Evolutionary conservation across 2,329 filamentous ascomycete species (phyloP).

Genomic region (Xylariaceae sp.): DNA sequence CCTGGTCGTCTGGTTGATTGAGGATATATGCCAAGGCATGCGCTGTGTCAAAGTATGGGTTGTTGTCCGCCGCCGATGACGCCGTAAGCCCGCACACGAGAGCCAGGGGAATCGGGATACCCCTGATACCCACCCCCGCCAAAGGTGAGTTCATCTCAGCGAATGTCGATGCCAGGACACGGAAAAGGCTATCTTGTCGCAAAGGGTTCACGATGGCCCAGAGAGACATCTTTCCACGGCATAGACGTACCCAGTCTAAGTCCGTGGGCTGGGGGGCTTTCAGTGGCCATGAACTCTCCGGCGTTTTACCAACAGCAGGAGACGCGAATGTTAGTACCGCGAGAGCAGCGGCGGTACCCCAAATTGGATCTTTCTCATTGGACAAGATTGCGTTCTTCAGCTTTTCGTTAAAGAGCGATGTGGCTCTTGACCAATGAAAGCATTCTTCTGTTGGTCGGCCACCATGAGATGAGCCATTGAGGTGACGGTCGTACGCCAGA

Average conservation of each 20-base stretch:
- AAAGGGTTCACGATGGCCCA: slow-evolving; percentile 33
- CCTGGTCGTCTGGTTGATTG: slow-evolving; percentile 25
- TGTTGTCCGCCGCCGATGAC: slow-evolving; percentile 32
- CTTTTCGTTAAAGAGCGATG: slow-evolving; percentile 35
- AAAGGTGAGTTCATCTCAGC: slow-evolving; percentile 35
- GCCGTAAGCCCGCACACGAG: slow-evolving; percentile 23
- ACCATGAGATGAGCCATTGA: slow-evolving; percentile 19
- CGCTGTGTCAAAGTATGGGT: slow-evolving; percentile 36
- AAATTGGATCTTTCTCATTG: slow-evolving; percentile 41
- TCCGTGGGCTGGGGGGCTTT: slow-evolving; percentile 21
- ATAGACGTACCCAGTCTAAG: slow-evolving; percentile 34
- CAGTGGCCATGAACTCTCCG: slow-evolving; percentile 34
- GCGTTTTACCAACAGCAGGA: slow-evolving; percentile 29
- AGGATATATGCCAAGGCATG: slow-evolving; percentile 34
- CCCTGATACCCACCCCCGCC: slow-evolving; percentile 23
- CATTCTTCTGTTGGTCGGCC: slow-evolving; percentile 36
- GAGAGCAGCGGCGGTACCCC: slow-evolving; percentile 42
- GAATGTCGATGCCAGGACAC: slow-evolving; percentile 31
- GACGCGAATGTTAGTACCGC: slow-evolving; percentile 38
- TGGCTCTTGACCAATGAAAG: slow-evolving; percentile 41
- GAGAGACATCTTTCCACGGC: slow-evolving; percentile 34
- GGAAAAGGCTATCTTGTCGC: slow-evolving; percentile 34
- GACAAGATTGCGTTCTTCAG: slow-evolving; percentile 32
- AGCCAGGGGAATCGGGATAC: slow-evolving; percentile 24
- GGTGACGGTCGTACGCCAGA: slow-evolving; percentile 36